A percentile compares a stretch with the other conserved stretches of the same genome.
Conservation (phyloP, 2,329 filamentous ascomycete genomes). For the Phyllosticta citriasiana region DNA sequence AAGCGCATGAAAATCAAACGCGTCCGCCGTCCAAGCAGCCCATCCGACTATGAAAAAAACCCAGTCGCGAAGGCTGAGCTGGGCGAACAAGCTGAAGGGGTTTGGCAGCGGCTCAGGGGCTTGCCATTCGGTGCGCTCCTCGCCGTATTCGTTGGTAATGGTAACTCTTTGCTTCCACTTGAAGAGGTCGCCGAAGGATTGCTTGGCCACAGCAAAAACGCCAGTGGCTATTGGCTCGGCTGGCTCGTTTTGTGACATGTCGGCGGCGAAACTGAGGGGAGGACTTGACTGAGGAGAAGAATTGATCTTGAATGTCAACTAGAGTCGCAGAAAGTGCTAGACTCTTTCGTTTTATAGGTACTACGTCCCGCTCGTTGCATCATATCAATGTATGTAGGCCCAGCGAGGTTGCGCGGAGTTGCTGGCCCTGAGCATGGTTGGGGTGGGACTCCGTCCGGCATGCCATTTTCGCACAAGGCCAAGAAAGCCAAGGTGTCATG, state of each 20-base stretch:
- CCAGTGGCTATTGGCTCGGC: slow-evolving; percentile 61
- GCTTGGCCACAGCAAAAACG: slow-evolving; percentile 53
- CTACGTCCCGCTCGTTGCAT: neutral
- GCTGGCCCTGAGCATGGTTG: neutral
- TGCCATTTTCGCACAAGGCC: neutral
- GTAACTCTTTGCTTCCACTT: slow-evolving; percentile 65
- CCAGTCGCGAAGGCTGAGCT: slow-evolving; percentile 59
- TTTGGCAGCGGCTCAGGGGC: slow-evolving; percentile 56
- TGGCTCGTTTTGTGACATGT: slow-evolving; percentile 27
- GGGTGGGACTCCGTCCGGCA: slow-evolving; percentile 4
- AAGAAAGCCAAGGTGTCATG: slow-evolving; percentile 7
- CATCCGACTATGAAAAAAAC: slow-evolving; percentile 66
- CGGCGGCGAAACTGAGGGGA: neutral
- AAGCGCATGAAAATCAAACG: slow-evolving; percentile 74
- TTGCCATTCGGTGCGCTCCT: slow-evolving; percentile 59
- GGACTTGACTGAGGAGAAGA: neutral
- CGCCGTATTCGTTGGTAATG: slow-evolving; percentile 53
- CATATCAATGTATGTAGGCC: neutral
- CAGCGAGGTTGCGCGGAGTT: neutral
- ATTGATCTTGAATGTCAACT: neutral
- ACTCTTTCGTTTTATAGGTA: neutral
- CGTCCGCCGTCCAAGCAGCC: slow-evolving; percentile 68
- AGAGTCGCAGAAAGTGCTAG: neutral
- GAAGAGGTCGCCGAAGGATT: slow-evolving; percentile 56
- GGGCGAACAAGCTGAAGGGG: slow-evolving; percentile 57